Evolutionary conservation across 2,329 filamentous ascomycete species (phyloP).

Genomic region (Aspergillus felis): DNA sequence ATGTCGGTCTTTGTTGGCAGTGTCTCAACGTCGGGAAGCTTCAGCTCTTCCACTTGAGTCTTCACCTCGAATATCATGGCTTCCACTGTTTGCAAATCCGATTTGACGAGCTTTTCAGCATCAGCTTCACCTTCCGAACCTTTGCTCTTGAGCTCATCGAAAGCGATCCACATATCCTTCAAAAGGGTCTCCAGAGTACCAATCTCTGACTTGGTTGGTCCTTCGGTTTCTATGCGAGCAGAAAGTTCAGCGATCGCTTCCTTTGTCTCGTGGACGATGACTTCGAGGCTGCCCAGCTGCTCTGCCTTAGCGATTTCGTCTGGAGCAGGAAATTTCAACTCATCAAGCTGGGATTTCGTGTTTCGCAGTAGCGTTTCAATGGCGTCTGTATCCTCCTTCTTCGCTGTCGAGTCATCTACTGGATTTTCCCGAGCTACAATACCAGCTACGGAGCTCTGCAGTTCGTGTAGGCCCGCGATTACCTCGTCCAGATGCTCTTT

Average conservation of each 20-base stretch:
- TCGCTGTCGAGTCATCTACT: conserved; percentile 53
- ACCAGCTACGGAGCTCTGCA: conserved; percentile 59
- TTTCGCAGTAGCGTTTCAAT: conserved; percentile 89
- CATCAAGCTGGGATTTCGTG: conserved; percentile 82
- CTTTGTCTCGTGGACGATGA: conserved; percentile 69
- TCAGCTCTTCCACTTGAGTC: conserved; percentile 67
- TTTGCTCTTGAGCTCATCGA: conserved; percentile 65
- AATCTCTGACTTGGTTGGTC: conserved; percentile 75
- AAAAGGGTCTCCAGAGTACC: conserved; percentile 72
- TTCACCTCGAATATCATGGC: conserved; percentile 83
- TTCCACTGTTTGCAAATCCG: conserved; percentile 76
- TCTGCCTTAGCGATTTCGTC: conserved; percentile 65
- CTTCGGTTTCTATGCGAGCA: conserved; percentile 61
- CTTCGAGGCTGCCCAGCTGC: conserved; percentile 60
- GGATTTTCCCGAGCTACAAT: conserved; percentile 43
- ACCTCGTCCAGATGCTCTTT: conserved; percentile 47
- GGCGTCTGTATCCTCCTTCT: conserved; percentile 80
- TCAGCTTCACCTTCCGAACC: conserved; percentile 46
- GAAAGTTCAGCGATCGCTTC: conserved; percentile 66
- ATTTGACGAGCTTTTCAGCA: conserved; percentile 67
- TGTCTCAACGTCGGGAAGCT: conserved; percentile 64
- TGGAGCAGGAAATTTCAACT: conserved; percentile 61
- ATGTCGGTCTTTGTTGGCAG: conserved; percentile 75
- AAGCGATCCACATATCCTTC: conserved; percentile 67
- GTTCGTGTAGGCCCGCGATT: conserved; percentile 42